These are phyloP conservation scores for Cladophialophora immunda DNA, from an alignment of 2,329 filamentous ascomycete genomes.

Conservation along the genomic window DNA sequence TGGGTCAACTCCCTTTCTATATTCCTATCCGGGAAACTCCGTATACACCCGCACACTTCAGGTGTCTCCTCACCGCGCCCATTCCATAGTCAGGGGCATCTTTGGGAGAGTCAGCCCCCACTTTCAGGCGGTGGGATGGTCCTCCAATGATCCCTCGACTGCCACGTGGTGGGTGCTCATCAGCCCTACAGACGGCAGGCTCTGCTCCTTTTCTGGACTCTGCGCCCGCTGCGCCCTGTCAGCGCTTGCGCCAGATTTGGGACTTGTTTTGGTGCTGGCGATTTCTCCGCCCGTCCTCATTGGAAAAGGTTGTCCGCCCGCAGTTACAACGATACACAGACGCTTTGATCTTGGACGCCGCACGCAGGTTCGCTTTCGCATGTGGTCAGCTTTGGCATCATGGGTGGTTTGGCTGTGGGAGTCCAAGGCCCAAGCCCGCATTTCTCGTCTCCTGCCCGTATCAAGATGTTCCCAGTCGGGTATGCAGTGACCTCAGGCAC, in stretches of 20 bases:
- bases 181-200: slow-evolving; percentile 16
- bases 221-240: slow-evolving; percentile 20
- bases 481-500: neutral
- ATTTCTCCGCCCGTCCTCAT: neutral
- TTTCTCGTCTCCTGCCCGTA: neutral
- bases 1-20: no score
- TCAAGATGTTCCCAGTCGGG: neutral
- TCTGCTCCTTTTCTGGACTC: neutral
- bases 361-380: neutral
- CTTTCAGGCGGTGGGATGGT: slow-evolving; percentile 25
- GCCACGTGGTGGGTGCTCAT: slow-evolving; percentile 11
- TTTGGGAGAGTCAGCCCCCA: slow-evolving; percentile 27
- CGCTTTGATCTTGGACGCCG: neutral
- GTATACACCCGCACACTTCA: neutral
- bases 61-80: slow-evolving; percentile 21
- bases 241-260: slow-evolving; percentile 16
- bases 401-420: neutral
- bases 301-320: neutral
- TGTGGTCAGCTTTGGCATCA: slow-evolving; percentile 25
- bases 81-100: neutral
- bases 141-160: slow-evolving; percentile 14
- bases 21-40: neutral
- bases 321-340: neutral
- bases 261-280: neutral
- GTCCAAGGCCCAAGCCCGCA: neutral